These are phyloP conservation scores for Ceratocystiopsis sp. DNA, from an alignment of 2,329 filamentous ascomycete species.

Conservation along the genomic window DNA sequence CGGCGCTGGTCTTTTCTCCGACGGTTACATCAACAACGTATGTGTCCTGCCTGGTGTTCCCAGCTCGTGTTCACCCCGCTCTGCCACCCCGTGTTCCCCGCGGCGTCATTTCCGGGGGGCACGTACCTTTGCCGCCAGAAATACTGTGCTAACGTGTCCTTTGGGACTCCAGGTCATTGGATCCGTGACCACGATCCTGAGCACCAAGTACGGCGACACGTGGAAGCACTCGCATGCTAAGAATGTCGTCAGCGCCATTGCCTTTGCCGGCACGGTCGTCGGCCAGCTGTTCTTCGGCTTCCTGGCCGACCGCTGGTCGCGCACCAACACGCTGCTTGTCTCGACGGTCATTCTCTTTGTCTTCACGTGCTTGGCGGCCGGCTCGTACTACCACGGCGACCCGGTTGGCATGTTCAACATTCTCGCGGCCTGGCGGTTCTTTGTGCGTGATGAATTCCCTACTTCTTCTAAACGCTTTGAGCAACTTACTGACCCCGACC, in stretches of 20 bases:
- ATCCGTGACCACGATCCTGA: slow-evolving; percentile 64
- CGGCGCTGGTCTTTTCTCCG: slow-evolving; percentile 77
- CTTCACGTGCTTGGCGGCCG: slow-evolving; percentile 66
- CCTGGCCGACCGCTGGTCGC: slow-evolving; percentile 67
- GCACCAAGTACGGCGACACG: slow-evolving; percentile 46
- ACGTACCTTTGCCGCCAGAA: no score
- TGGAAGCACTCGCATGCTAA: slow-evolving; percentile 54
- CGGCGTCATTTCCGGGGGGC: no score
- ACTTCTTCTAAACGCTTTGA: no score
- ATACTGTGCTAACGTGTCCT: no score
- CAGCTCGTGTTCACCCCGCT: no score
- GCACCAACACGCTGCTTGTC: slow-evolving; percentile 63
- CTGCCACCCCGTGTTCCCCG: no score
- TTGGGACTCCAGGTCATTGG: slow-evolving; percentile 67
- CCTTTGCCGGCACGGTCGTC: slow-evolving; percentile 68
- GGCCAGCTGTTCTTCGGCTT: slow-evolving; percentile 71
- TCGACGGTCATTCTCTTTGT: slow-evolving; percentile 73
- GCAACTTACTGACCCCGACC: no score
- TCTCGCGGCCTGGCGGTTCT: slow-evolving; percentile 70
- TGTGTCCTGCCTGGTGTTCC: background rate
- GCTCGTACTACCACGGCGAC: slow-evolving; percentile 57
- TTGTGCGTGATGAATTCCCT: no score
- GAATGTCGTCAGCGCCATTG: slow-evolving; percentile 63
- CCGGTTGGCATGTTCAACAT: slow-evolving; percentile 54
- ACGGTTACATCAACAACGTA: slow-evolving; percentile 83